Base-by-base conservation (phyloP, 225 moss, liverwort and hornwort species). In the Bryum argenteum region DNA sequence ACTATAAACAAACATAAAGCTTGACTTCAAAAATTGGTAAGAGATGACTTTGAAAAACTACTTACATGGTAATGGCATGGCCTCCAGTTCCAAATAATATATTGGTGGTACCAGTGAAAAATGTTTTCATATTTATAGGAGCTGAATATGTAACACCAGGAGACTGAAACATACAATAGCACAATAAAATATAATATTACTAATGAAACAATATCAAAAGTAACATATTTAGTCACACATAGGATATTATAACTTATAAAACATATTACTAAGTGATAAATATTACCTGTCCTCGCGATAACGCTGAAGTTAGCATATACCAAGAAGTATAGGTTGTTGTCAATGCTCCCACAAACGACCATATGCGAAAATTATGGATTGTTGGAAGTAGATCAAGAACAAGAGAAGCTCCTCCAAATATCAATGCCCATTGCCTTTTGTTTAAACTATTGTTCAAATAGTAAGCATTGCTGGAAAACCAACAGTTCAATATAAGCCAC, bases 241-340 rank as follows among this genome's bases (percentile, higher is more conserved):
- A 19, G 11, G 2, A 5, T 24, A 1, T 50, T 6, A 9, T 9
- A 24, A 24, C 16, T 11, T 33, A 33, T 33, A 33, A 2, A 0
- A 33, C 3, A 17, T 16, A 3, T 10, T 74, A 13, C 13, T 23
- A 74, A 67, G 9, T 1, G 8, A 40, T 51, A 6, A 50, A 43
- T 42, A 33, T 10, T 57, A 88, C 88, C 78, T 85, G 82, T 58
- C 88, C 88, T 43, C 75, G 75, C 21, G 48, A 1, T 47, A 85
- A 0, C 11, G 88, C 79, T 0, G 64, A 8, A 0, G 28, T 76
- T 65, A 85, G 44, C 78, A 88, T 88, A 20, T 85, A 88, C 88
- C 85, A 88, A 67, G 88, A 80, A 51, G 88, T 88, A 11, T 88
- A 88, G 8, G 88, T 80, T 20, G 85, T 88, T 70, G 88, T 88